Base-by-base conservation (phyloP, 2,329 filamentous ascomycete species). In the Didymella exigua region DNA sequence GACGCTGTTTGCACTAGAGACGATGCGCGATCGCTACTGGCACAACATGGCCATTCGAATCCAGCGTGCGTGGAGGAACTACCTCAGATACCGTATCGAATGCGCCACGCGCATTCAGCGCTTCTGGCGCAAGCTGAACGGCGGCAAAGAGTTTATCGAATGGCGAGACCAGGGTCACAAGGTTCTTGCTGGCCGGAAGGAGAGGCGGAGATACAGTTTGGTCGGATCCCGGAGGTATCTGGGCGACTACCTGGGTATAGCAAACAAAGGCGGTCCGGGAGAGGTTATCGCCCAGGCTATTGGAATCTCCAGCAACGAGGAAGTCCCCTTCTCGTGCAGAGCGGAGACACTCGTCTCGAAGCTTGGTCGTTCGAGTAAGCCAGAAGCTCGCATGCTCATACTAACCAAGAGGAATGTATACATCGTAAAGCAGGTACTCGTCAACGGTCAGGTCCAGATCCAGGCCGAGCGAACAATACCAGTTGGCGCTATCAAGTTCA, bases 21-120 rank as follows among this genome's bases (percentile, higher is more conserved):
- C 96, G 54, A 98, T 99, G 93, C 86, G 95, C 71, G 95, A 99
- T 73, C 84, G 91, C 52, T 99, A 98, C 77, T 98, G 93, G 93
- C 93, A 98, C 77, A 99, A 98, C 78, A 98, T 99, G 95, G 95
- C 95, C 3, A 96, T 93, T 56, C 87, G 95, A 55, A 98, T 99
- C 56, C 95, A 99, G 78, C 86, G 95, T 65, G 95, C 96, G 71
- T 99, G 95, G 95, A 86, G 95, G 67, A 96, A 96, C 47, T 98
- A 97, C 71, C 83, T 98, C 34, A 88, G 93, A 5, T 98, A 98
- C 76, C 86, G 95, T 38, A 89, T 87, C 23, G 95, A 99, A 76
- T 95, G 91, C 55, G 95, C 95, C 6, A 96, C 89, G 13, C 86
- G 95, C 29, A 98, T 99, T 62, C 95, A 98, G 74, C 85, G 91